These are phyloP conservation scores for Fagus crenata DNA, from an alignment of 306 rosid genomes.

Conservation along the genomic window DNA sequence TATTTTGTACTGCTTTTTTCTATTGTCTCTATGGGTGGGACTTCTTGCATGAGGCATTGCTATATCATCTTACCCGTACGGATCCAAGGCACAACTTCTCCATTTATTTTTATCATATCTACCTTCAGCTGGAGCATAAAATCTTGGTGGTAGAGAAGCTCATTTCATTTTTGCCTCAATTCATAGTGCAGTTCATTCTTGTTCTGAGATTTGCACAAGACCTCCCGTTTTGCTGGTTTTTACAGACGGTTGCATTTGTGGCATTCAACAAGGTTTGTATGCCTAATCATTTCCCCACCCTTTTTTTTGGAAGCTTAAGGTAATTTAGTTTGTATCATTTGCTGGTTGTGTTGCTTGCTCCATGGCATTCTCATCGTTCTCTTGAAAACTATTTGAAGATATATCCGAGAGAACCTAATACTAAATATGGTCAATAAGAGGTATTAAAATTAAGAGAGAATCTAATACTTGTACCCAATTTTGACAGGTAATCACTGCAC, in stretches of 20 bases:
- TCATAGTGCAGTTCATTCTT: slow-evolving; percentile 77
- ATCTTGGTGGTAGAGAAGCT: slow-evolving; percentile 71
- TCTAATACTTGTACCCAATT: not conserved
- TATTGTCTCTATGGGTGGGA: slow-evolving; percentile 77
- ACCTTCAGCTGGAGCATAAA: slow-evolving; percentile 66
- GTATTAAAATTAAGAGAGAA: too few relatives aligned
- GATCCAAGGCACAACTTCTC: slow-evolving; percentile 97
- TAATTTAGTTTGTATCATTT: too few relatives aligned
- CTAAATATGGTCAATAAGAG: too few relatives aligned
- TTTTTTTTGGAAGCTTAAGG: too few relatives aligned
- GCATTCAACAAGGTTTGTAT: slow-evolving; percentile 84
- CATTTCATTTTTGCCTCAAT: slow-evolving; percentile 86
- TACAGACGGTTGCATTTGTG: slow-evolving; percentile 87
- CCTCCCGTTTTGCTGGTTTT: slow-evolving; percentile 79
- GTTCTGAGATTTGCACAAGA: slow-evolving; percentile 66
- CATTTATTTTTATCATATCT: slow-evolving; percentile 81
- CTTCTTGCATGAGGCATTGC: slow-evolving; percentile 76
- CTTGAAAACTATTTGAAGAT: too few relatives aligned
- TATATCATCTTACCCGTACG: slow-evolving; percentile 88
- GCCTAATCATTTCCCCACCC: not conserved
- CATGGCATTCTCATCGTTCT: too few relatives aligned
- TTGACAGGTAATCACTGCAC: slow-evolving; percentile 91
- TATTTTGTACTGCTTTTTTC: slow-evolving; percentile 64
- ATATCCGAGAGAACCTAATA: too few relatives aligned
- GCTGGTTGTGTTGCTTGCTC: too few relatives aligned